These are phyloP conservation scores for Colletotrichum viniferum DNA, from an alignment of 2,329 filamentous ascomycete genomes.

Conservation along the genomic window DNA sequence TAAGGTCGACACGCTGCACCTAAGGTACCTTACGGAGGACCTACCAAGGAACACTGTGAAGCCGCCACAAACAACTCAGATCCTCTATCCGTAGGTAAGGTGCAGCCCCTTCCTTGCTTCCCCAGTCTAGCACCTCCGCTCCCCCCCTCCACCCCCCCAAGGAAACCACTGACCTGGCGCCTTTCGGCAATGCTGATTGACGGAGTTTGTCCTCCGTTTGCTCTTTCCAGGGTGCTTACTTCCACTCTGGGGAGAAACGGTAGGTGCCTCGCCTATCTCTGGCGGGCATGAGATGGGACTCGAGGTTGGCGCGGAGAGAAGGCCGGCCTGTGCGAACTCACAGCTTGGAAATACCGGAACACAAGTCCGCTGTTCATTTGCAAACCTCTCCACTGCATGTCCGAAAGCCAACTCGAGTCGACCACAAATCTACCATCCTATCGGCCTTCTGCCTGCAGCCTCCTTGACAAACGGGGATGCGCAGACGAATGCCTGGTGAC, in stretches of 20 bases:
- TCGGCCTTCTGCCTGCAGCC: background rate
- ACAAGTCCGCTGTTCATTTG: background rate
- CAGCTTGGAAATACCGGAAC: background rate
- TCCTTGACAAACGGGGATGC: background rate
- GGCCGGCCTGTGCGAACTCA: background rate
- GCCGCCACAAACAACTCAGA: too few species aligned
- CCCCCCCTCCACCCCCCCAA: too few species aligned
- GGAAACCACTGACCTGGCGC: background rate
- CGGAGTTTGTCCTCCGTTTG: slow-evolving; percentile 2
- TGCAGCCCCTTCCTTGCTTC: too few species aligned
- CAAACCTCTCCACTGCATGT: background rate
- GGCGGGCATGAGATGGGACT: too few species aligned
- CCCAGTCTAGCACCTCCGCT: too few species aligned
- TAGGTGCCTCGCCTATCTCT: background rate
- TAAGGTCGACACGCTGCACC: background rate
- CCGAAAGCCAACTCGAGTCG: background rate
- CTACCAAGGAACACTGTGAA: too few species aligned
- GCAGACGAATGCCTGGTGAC: background rate
- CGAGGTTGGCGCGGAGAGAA: background rate
- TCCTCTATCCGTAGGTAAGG: too few species aligned
- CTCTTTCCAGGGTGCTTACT: background rate
- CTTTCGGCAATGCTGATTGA: slow-evolving; percentile 7
- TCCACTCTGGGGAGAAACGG: background rate
- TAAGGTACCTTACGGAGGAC: too few species aligned
- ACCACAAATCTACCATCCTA: background rate